Percentiles rank a stretch among this genome's conserved stretches.
Evolutionary conservation across 805 yeast species (phyloP).

Genomic region (Nematodospora valgi): DNA sequence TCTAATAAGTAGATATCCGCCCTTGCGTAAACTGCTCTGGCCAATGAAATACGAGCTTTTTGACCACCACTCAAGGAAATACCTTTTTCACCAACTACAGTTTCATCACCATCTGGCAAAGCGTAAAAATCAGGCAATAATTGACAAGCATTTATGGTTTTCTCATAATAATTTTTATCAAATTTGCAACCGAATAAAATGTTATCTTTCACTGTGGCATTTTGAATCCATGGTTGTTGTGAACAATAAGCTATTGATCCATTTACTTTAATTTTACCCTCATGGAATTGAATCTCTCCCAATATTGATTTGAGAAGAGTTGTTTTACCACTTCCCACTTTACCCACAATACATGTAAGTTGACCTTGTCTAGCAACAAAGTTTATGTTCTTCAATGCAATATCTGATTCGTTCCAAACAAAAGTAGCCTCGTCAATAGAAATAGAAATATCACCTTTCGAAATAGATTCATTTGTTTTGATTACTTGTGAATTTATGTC

Average conservation of each 20-base stretch:
- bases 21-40: conserved; percentile 38
- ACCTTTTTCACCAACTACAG: conserved; percentile 41
- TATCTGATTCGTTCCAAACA: conserved; percentile 21
- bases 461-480: conserved; percentile 13
- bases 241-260: conserved; percentile 39
- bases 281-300: conserved; percentile 24
- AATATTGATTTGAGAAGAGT: conserved; percentile 31
- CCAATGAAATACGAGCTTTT: conserved; percentile 38
- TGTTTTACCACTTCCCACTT: conserved; percentile 39
- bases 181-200: conserved; percentile 33
- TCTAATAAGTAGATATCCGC: conserved; percentile 38
- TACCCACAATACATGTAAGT: conserved; percentile 38
- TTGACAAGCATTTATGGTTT: conserved; percentile 36
- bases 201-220: conserved; percentile 36
- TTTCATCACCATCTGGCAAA: conserved; percentile 37
- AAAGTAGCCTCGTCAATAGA: conserved; percentile 27
- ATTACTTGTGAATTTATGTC: conserved; percentile 19
- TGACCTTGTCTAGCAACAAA: conserved; percentile 31
- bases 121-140: conserved; percentile 29
- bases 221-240: conserved; percentile 40
- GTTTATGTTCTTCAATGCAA: conserved; percentile 29
- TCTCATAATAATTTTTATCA: conserved; percentile 26
- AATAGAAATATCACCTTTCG: conserved; percentile 24
- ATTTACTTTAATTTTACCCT: conserved; percentile 17
- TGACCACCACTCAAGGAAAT: conserved; percentile 43